A percentile compares a stretch with the other conserved stretches of the same genome.
These are phyloP conservation scores for Alnus rubra DNA, from an alignment of 306 rosid species.

Conservation along the genomic window DNA sequence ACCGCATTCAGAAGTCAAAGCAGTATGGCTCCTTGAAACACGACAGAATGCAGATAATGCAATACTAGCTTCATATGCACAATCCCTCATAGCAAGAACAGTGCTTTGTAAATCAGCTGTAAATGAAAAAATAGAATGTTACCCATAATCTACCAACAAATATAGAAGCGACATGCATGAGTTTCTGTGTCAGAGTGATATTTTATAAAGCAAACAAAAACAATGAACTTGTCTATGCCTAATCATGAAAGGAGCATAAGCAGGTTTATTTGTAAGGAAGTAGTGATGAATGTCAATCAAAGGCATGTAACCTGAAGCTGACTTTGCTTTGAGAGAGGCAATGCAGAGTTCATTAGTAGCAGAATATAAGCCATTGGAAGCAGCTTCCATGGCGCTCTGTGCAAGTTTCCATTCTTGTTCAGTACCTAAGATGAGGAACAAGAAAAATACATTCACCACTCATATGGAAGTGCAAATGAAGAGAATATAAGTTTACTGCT, in stretches of 20 bases:
- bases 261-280: constrained; percentile 8
- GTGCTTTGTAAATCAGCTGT: constrained; percentile 82
- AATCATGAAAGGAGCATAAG: constrained; percentile 23
- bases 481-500: constrained; percentile 21
- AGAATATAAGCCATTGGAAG: constrained; percentile 71
- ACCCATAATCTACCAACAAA: constrained; percentile 23
- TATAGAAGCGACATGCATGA: constrained; percentile 13
- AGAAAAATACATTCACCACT: constrained; percentile 27
- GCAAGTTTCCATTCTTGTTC: constrained; percentile 98
- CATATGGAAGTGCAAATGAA: constrained; percentile 10
- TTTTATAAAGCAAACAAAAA: not conserved
- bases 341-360: constrained; percentile 70
- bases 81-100: constrained; percentile 83
- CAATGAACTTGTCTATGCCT: not conserved
- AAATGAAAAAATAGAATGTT: constrained; percentile 19
- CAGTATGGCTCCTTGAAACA: constrained; percentile 77
- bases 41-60: constrained; percentile 66
- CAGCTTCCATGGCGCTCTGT: constrained; percentile 82
- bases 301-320: constrained; percentile 74
- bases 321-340: constrained; percentile 79
- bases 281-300: constrained; percentile 4
- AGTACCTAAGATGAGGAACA: constrained; percentile 59
- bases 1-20: constrained; percentile 96
- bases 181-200: not conserved
- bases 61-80: constrained; percentile 74